Base-by-base conservation (phyloP, 495 filamentous ascomycete genomes). In the Jackrogersella minutella region DNA sequence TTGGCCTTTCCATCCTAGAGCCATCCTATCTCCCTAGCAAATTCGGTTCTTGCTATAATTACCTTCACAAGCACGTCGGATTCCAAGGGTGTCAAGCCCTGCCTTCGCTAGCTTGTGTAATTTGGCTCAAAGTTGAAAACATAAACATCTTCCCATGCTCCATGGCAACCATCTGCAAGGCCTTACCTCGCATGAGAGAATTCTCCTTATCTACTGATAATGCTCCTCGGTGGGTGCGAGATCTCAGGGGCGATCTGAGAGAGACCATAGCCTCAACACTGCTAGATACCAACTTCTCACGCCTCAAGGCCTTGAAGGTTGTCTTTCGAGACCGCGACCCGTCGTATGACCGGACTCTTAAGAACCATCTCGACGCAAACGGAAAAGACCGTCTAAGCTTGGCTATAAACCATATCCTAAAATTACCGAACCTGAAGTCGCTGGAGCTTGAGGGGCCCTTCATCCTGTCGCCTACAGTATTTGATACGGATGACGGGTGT, bases 361-460 rank as follows among this genome's bases (percentile, higher is more conserved):
- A 62, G 26, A 62, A 55, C n/a, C 5, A 36, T 8, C 49, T 46
- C 7, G 40, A 54, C 13, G 21, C 14, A 7, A 8, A 47, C 21
- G 50, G 50, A 19, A 34, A 39, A 28, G 59, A 55, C 49, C 49
- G 19, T 6, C 17, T 62, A 17, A 55, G 49, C 6, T 17, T 54
- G 21, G 59, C 49, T 3, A 37, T 62, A 21, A 62, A 62, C 26
- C 49, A 46, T 1, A 19, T 62, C 39, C 30, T 43, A 19, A 62
- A 47, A 24, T 24, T 55, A 19, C 59, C 50, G 24, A 39, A 24
- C 1, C 17, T 62, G 4, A 39, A 8, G 17, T 10, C 2, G 13
- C 19, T 62, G 16, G 2, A 24, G 0, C 5, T 62, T 14, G 11
- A 14, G 2, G 59, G 50, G 5, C 0, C 6, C 17, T 49, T 26